phyloP scores from a whole-genome alignment of 2,329 filamentous ascomycete genomes.

The Neoscytalidium dimidiatum region DNA sequence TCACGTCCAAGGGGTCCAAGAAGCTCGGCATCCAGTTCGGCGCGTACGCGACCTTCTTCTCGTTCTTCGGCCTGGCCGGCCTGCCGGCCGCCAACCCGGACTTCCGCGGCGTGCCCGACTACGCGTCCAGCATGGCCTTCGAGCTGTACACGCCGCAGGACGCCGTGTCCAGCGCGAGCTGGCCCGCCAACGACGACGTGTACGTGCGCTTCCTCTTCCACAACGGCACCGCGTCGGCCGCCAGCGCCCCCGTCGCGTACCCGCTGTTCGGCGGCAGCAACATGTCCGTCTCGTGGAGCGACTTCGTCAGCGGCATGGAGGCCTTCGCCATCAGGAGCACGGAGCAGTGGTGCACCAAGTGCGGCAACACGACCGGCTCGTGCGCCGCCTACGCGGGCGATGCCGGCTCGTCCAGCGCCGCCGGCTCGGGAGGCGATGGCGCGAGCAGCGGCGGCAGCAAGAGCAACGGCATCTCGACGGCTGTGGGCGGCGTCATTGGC shows the following conservation, averaged over 20 bases:
- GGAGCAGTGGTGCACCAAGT: constrained; percentile 71
- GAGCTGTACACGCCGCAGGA: constrained; percentile 63
- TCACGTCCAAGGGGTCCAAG: constrained; percentile 37
- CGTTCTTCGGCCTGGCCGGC: constrained; percentile 62
- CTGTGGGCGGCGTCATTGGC: constrained; percentile 80
- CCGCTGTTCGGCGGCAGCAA: constrained; percentile 62
- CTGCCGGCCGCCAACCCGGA: constrained; percentile 53
- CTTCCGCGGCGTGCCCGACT: constrained; percentile 80
- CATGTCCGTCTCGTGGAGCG: constrained; percentile 64
- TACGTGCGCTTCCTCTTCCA: constrained; percentile 64
- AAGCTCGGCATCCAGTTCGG: constrained; percentile 60
- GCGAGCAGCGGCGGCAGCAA: constrained; percentile 24
- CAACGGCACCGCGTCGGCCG: constrained; percentile 58
- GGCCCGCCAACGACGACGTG: constrained; percentile 53
- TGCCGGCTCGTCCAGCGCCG: constrained; percentile 27
- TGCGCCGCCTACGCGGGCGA: constrained; percentile 56
- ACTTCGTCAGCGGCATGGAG: constrained; percentile 65
- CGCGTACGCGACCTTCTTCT: constrained; percentile 61
- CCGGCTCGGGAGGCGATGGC: constrained; percentile 20
- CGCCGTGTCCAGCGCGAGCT: constrained; percentile 33
- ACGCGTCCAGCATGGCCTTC: constrained; percentile 79
- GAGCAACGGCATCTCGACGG: constrained; percentile 59
- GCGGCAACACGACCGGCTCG: constrained; percentile 69
- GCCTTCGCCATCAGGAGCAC: constrained; percentile 68
- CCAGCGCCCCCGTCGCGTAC: constrained; percentile 53